Conservation (phyloP, 208 protist species). For the Trypanosoma platydactyli region DNA sequence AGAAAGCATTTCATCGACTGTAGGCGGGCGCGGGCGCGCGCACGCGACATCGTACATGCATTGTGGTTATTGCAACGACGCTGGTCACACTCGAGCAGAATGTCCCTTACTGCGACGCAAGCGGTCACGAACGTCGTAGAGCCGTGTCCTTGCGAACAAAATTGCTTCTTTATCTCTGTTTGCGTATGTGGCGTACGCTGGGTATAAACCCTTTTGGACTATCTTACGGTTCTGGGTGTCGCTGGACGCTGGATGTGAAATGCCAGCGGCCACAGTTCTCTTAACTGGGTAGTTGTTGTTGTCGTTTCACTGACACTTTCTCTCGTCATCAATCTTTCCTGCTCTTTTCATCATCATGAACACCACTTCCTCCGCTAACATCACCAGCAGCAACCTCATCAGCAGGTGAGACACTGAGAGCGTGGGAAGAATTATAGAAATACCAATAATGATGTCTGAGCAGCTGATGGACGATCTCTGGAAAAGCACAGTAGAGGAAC, state of each 20-base stretch:
- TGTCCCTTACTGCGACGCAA: conserved; percentile 75
- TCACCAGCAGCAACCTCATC: too few relatives aligned
- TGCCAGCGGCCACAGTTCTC: too few relatives aligned
- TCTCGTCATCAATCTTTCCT: neutral
- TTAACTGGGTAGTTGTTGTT: too few relatives aligned
- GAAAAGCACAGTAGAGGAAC: neutral
- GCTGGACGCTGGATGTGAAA: too few relatives aligned
- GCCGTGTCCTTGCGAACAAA: neutral
- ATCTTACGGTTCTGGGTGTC: too few relatives aligned
- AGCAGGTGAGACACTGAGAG: neutral
- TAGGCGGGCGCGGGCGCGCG: conserved; percentile 30
- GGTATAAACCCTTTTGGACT: too few relatives aligned
- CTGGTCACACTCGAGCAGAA: conserved; percentile 64
- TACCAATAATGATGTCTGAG: neutral
- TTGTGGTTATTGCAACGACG: conserved; percentile 86
- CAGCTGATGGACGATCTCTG: neutral
- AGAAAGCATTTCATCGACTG: conserved; percentile 6
- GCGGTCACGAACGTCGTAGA: conserved; percentile 35
- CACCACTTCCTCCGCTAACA: too few relatives aligned
- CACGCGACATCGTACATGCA: conserved; percentile 65
- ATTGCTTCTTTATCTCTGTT: neutral
- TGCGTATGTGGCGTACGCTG: neutral
- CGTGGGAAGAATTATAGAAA: neutral
- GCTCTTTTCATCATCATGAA: neutral
- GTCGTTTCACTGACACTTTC: neutral